Base-by-base conservation (phyloP, 179 eudicot species). In the Nepenthes alata region DNA sequence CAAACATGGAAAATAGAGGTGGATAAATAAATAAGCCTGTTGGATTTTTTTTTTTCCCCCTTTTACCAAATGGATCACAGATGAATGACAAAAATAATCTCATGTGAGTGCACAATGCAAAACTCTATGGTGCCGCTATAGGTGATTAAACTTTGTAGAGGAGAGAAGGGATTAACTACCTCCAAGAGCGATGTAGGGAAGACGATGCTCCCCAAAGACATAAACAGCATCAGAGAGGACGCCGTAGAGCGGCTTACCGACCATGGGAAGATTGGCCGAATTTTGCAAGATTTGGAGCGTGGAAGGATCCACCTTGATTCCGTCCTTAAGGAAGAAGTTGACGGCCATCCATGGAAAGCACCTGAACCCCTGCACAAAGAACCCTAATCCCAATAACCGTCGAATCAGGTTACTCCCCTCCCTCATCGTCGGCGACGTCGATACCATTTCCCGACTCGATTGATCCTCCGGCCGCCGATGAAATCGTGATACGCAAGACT, bases 311-410 rank as follows among this genome's bases (percentile, higher is more conserved):
- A 93, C 76, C 47, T 64, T 74, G 15, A 93, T 68, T 1, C 79
- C 80, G 64, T 93, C 98, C 72, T 93, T 93, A 37, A 93, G 86
- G 70, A 75, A 89, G 74, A 84, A 93, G 44, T 60, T 85, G 1
- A 93, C 88, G 0, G 78, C 96, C 73, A 85, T 59, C 98, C 98
- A 93, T 48, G 98, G 98, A 52, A 93, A 89, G 64, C 98, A 93
- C 58, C 96, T 71, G 64, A 93, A 74, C 2, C 96, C 98, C 73
- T 93, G 98, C 54, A 93, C 91, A 83, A 83, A 86, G 57, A 61
- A 89, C 38, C 98, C 98, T 58, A 93, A 51, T n/a, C 95, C 98
- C 59, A 93, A 59, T 49, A 88, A n/a, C 63, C 77, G 72, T 38
- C 59, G 70, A 58, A 58, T 61, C 64, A 34, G 14, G 3, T 9